These are phyloP conservation scores for Suillus weaverae DNA, from an alignment of 768 basidiomycete genomes.

Conservation along the genomic window DNA sequence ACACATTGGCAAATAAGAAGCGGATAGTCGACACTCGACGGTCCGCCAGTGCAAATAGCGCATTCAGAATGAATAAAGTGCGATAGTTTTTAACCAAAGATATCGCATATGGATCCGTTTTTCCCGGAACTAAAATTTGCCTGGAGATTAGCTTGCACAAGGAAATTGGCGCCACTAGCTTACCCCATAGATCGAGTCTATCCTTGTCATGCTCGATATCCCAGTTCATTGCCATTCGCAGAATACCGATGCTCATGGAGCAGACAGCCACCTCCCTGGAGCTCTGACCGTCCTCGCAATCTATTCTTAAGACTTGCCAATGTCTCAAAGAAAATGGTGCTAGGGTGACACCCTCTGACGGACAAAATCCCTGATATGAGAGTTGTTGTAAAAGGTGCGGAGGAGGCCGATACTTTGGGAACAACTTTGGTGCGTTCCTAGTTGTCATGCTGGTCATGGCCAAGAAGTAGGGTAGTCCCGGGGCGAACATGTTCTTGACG, in stretches of 20 bases:
- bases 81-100: conserved; percentile 21
- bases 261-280: background rate
- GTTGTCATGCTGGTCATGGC: conserved; percentile 23
- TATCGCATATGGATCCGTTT: conserved; percentile 20
- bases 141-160: background rate
- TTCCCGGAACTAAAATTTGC: conserved; percentile 13
- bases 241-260: background rate
- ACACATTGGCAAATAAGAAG: conserved; percentile 3
- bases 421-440: conserved; percentile 17
- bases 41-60: conserved; percentile 13
- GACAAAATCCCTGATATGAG: background rate
- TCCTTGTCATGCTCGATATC: background rate
- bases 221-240: background rate
- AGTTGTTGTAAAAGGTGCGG: background rate
- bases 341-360: background rate
- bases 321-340: background rate
- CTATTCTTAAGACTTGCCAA: background rate
- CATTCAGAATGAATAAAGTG: conserved; percentile 12
- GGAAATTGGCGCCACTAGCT: background rate
- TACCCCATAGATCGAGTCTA: background rate
- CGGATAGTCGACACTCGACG: background rate
- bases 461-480: conserved; percentile 22
- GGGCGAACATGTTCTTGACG: conserved; percentile 24
- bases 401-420: conserved; percentile 21
- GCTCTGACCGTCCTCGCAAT: background rate